Base-by-base conservation (phyloP, 2,329 filamentous ascomycete genomes). In the Pezicula carpinea region DNA sequence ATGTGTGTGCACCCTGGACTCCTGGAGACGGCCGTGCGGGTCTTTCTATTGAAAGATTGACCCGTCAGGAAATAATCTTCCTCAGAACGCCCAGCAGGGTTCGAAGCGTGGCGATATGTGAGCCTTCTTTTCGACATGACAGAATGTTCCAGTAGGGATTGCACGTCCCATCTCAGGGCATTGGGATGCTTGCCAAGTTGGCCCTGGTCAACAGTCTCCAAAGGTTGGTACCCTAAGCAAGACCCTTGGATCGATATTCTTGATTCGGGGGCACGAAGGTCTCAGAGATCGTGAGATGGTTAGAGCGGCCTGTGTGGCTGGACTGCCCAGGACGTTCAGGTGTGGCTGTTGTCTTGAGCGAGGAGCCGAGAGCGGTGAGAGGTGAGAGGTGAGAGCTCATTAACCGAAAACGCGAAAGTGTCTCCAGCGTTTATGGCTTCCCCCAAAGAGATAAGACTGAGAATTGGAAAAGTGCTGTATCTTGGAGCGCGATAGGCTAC, bases 281-380 rank as follows among this genome's bases (percentile, higher is more conserved):
- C 13, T 13, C 17, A 38, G 10, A 18, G 6, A 13, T 38, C 35
- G 14, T 11, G 11, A 21, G 21, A 38, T 15, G 5, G 11, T 49
- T 51, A 53, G 44, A 51, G 51, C 51, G 49, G 51, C 51, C 47
- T 51, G 26, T 29, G 51, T 53, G 51, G 51, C 51, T 53, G 47
- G 50, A 44, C 41, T 11, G 15, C 26, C 14, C 15, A 43, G 3
- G 31, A n/a, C 32, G 29, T 50, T n/a, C 43, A 50, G n/a, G 40
- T 32, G 5, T 50, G 44, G 17, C 32, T 31, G 13, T 39, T 39
- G 5, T 47, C 48, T 10, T 17, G 44, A 43, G 19, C 8, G 26
- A 8, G 26, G 26, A 3, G 23, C n/a, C n/a, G n/a, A n/a, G n/a
- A n/a, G n/a, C n/a, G n/a, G n/a, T n/a, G n/a, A n/a, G n/a, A n/a